Evolutionary conservation across 257 asterid genomes (phyloP).

Genomic region (Nyctanthes arbortristis): DNA sequence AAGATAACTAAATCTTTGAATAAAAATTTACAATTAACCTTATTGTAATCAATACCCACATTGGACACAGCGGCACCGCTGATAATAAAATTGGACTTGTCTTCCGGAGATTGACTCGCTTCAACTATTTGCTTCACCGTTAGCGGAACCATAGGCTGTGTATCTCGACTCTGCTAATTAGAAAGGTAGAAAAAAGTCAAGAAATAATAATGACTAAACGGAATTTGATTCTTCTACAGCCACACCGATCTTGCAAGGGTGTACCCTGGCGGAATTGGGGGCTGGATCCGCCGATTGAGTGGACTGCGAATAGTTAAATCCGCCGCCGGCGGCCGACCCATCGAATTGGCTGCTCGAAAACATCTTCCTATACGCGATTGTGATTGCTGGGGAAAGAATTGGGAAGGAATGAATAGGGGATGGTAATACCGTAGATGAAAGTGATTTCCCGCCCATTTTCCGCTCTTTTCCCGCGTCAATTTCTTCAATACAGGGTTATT

Average conservation of each 20-base stretch:
- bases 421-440: neutral
- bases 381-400: neutral
- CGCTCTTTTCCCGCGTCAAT: conserved; percentile 1
- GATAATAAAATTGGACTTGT: conserved; percentile 52
- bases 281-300: conserved; percentile 41
- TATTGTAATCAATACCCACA: conserved; percentile 35
- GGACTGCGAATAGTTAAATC: conserved; percentile 48
- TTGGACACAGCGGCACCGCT: conserved; percentile 63
- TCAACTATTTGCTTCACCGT: conserved; percentile 77
- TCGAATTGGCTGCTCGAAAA: conserved; percentile 63
- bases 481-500: neutral
- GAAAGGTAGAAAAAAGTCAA: neutral
- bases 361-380: conserved; percentile 28
- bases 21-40: too few species aligned
- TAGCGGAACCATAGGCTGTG: conserved; percentile 65
- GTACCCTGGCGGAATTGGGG: conserved; percentile 65
- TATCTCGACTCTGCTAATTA: conserved; percentile 58
- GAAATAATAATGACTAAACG: neutral
- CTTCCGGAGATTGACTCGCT: conserved; percentile 52
- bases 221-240: neutral
- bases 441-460: conserved; percentile 2
- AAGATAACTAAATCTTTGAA: neutral
- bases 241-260: neutral
- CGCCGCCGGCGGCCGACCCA: conserved; percentile 30
- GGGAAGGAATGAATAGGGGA: too few species aligned